phyloP scores from a whole-genome alignment of 2,329 filamentous ascomycete genomes.

The Aspergillus phoenicis region DNA sequence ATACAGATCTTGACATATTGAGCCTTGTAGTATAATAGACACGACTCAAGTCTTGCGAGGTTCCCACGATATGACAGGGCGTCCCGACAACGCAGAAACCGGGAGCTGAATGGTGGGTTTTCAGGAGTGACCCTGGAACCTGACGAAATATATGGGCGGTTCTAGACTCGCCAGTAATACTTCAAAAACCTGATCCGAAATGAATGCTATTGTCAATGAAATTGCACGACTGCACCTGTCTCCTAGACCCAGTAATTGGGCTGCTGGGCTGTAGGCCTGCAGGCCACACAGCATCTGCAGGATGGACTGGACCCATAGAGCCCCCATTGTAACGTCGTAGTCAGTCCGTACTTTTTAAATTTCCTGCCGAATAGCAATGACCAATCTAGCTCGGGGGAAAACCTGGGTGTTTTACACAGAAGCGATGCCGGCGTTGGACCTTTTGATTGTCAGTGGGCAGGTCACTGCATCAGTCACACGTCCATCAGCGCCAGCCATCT shows the following conservation, averaged over 20 bases:
- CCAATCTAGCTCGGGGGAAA: neutral
- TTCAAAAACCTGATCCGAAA: conserved; percentile 2
- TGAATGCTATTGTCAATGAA: conserved; percentile 2
- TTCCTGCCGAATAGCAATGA: neutral
- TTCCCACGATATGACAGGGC: conserved; percentile 13
- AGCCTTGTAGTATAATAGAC: conserved; percentile 34
- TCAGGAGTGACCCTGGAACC: neutral
- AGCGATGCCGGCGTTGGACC: neutral
- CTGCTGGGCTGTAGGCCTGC: neutral
- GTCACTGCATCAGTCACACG: neutral
- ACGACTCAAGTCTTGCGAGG: conserved; percentile 26
- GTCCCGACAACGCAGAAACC: neutral
- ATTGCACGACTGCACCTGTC: neutral
- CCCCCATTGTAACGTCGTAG: neutral
- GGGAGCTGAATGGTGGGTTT: neutral
- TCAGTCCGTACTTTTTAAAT: neutral
- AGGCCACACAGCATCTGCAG: neutral
- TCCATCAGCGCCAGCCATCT: neutral
- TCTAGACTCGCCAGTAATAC: neutral
- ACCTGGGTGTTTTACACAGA: neutral
- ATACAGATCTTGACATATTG: conserved; percentile 19
- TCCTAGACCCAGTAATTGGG: neutral
- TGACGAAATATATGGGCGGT: neutral
- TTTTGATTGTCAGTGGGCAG: neutral
- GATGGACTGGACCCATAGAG: neutral